These are phyloP conservation scores for Xerocomus nothofagi DNA, from an alignment of 1,284 basidiomycete species.

Conservation along the genomic window DNA sequence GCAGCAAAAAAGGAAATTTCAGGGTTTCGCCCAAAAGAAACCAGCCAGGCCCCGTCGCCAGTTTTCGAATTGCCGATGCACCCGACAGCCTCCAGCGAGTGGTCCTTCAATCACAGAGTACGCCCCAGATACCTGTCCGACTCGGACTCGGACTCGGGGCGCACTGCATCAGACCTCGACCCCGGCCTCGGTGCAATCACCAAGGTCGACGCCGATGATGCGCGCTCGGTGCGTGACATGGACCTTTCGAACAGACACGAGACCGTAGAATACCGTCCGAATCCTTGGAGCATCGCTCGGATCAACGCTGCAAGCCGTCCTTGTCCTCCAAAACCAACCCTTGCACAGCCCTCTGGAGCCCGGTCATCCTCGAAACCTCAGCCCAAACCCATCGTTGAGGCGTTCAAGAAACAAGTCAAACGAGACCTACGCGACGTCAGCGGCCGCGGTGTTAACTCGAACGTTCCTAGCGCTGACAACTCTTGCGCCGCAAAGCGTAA, in stretches of 20 bases:
- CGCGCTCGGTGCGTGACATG: conserved; percentile 47
- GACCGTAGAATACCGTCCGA: conserved; percentile 59
- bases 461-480: not conserved
- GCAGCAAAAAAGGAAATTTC: too few relatives aligned
- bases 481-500: not conserved
- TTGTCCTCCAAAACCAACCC: conserved; percentile 14
- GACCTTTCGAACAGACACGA: conserved; percentile 61
- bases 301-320: conserved; percentile 62
- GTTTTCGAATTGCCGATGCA: too few relatives aligned
- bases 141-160: conserved; percentile 26
- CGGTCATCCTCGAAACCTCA: not conserved
- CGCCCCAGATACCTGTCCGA: conserved; percentile 17
- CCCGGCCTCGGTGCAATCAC: conserved; percentile 1
- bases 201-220: conserved; percentile 25
- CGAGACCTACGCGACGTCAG: not conserved
- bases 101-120: conserved; percentile 38
- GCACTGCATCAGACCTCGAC: conserved; percentile 8
- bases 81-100: conserved; percentile 11
- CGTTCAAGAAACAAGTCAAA: conserved; percentile 26
- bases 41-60: too few relatives aligned
- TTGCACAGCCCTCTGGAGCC: not conserved
- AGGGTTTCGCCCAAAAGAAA: too few relatives aligned
- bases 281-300: conserved; percentile 74
- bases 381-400: conserved; percentile 29
- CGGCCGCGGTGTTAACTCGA: not conserved